Evolutionary conservation across 768 basidiomycete genomes (phyloP).

Genomic region (Melanogaster broomeanus): DNA sequence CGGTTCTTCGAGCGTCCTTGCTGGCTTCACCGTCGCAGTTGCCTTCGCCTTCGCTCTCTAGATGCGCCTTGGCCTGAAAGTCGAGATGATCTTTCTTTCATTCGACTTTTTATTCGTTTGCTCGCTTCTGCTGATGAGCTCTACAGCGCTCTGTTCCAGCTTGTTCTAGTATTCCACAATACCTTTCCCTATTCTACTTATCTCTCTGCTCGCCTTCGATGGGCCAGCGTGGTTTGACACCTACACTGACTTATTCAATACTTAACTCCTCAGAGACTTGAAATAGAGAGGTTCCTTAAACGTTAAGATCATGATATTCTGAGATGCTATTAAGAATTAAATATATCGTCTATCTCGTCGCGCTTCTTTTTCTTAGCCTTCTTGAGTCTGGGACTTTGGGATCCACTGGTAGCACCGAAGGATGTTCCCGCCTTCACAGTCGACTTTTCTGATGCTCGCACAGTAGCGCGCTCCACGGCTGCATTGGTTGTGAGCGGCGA

Average conservation of each 20-base stretch:
- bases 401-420: neutral
- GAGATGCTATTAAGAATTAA: slow-evolving; percentile 38
- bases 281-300: neutral
- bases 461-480: neutral
- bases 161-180: neutral
- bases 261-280: neutral
- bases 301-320: neutral
- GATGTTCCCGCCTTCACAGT: neutral
- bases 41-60: slow-evolving; percentile 45
- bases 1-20: slow-evolving; percentile 48
- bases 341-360: slow-evolving; percentile 75
- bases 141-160: neutral
- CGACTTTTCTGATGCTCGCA: neutral
- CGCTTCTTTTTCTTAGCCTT: slow-evolving; percentile 41
- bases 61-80: slow-evolving; percentile 6
- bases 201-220: neutral
- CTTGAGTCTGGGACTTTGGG: slow-evolving; percentile 16
- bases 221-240: neutral
- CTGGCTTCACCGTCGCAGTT: slow-evolving; percentile 52
- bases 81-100: too few species aligned
- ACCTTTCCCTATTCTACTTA: neutral
- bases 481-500: neutral
- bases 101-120: neutral
- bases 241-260: neutral
- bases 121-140: neutral